Evolutionary conservation across 352 stramenopile genomes (phyloP).

Genomic region (Phytophthora hibernalis): DNA sequence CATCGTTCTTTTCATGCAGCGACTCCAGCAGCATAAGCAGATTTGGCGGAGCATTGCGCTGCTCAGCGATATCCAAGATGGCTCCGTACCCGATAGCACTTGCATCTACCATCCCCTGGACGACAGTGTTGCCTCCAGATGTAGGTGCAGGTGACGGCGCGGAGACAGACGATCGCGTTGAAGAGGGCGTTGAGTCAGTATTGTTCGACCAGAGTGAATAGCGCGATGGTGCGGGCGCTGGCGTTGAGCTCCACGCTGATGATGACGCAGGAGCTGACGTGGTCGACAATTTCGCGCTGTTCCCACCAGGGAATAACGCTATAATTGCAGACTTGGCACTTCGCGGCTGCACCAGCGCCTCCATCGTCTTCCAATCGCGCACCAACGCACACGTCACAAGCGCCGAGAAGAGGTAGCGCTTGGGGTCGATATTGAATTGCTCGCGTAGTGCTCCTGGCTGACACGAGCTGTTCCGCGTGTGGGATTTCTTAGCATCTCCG

Average conservation of each 20-base stretch:
- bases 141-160: slow-evolving; percentile 23
- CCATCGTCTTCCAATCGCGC: slow-evolving; percentile 65
- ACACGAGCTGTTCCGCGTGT: slow-evolving; percentile 34
- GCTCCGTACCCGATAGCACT: slow-evolving; percentile 72
- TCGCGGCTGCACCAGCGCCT: slow-evolving; percentile 48
- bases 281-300: slow-evolving; percentile 19
- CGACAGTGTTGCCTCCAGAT: slow-evolving; percentile 20
- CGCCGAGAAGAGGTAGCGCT: slow-evolving; percentile 60
- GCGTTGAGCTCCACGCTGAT: slow-evolving; percentile 29
- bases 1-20: slow-evolving; percentile 61
- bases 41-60: slow-evolving; percentile 49
- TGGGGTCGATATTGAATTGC: slow-evolving; percentile 56
- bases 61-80: slow-evolving; percentile 69
- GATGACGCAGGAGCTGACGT: slow-evolving; percentile 29
- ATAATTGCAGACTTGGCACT: slow-evolving; percentile 50
- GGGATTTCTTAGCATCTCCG: slow-evolving; percentile 31
- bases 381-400: slow-evolving; percentile 53
- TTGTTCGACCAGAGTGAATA: slow-evolving; percentile 44
- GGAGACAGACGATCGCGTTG: slow-evolving; percentile 13
- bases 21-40: slow-evolving; percentile 56
- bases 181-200: slow-evolving; percentile 29
- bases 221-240: slow-evolving; percentile 31
- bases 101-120: slow-evolving; percentile 43
- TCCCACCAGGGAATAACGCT: slow-evolving; percentile 36
- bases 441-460: slow-evolving; percentile 43